Evolutionary conservation across 108 stramenopile species (phyloP), one percentile per base, ranked within the genome.

Genomic region (Skeletonema potamos): DNA sequence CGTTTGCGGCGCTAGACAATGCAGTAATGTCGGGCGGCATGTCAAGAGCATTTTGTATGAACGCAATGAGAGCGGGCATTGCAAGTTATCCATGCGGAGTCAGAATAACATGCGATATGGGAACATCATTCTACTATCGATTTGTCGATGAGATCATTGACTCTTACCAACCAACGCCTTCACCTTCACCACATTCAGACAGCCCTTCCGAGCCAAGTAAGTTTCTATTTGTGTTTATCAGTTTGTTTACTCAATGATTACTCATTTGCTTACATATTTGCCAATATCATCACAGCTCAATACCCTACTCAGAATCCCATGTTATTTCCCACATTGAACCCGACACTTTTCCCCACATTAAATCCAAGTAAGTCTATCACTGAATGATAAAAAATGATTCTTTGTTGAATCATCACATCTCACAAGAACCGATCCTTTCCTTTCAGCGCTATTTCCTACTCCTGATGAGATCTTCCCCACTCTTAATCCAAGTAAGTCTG

Each of bases 281-380:
- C n/a, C 18, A 4, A 9, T 51, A 20, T 51, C 4, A 20, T 22
- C 8, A 13, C 68, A 48, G 44, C 65, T n/a, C 4, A 17, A 15
- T n/a, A 20, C 4, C 65, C 65, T 0, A 55, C 65, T 28, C 44
- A 30, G 17, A 27, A 48, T 51, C 64, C 64, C 4, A 54, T 43
- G 18, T n/a, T 26, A 1, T 44, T 27, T 54, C 65, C 65, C 4
- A 54, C 58, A 5, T 5, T 17, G 0, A 28, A 17, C 7, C 72
- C 72, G 22, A 64, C 62, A 12, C 13, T 62, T 32, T 64, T 34
- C 22, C 62, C 62, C 5, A 63, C 62, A 2, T 10, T 43, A 22
- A 24, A 6, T 26, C 72, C 72, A 26, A 65, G 39, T 41, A 41
- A 41, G 39, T 41, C 7, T 41, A 41, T 41, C 39, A 34, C 13